Base-by-base conservation (phyloP, 2,329 filamentous ascomycete species). In the Calonectria pteridis region DNA sequence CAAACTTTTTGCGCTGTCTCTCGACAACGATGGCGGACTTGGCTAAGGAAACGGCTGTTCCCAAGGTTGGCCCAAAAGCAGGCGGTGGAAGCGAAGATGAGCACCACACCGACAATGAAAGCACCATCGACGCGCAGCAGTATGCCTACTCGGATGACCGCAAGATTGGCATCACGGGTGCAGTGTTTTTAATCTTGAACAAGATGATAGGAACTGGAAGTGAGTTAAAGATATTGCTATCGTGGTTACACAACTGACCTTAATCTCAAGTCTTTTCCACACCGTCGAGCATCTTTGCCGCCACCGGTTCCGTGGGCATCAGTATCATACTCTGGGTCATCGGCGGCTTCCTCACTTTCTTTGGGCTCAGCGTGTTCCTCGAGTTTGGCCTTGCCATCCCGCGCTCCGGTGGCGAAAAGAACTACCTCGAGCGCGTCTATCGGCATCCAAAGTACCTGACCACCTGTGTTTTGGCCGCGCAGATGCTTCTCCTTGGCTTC, bases 381-480 rank as follows among this genome's bases (percentile, higher is more conserved):
- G 91, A 93, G 78, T 92, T 92, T 76, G 91, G 91, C 29, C 86
- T 91, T 5, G 90, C 89, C 5, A 91, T 92, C 43, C 91, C 91
- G 3, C 86, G 89, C 43, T 91, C 89, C 18, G 91, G 91, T 18
- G 91, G 91, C 26, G 91, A 93, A 75, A 93, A 93, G 85, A 91
- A 92, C 81, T 93, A 93, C 79, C 88, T 93, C 18, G 91, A 93
- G 78, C 86, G 89, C n/a, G 89, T 91, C 20, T 93, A 92, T 82
- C 86, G 87, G 2, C 87, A 85, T 28, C 91, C 91, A 0, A 88
- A 87, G 71, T 91, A 91, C 81, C 82, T 93, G 1, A 88, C 90
- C 0, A 91, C 90, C 0, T 91, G 89, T 74, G 87, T 93, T 2
- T 85, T 93, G 40, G 90, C 90, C 4, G 84, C 90, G 1, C 90